Evolutionary conservation across 805 yeast genomes (phyloP).

Genomic region (Hanseniaspora hatyaiensis): DNA sequence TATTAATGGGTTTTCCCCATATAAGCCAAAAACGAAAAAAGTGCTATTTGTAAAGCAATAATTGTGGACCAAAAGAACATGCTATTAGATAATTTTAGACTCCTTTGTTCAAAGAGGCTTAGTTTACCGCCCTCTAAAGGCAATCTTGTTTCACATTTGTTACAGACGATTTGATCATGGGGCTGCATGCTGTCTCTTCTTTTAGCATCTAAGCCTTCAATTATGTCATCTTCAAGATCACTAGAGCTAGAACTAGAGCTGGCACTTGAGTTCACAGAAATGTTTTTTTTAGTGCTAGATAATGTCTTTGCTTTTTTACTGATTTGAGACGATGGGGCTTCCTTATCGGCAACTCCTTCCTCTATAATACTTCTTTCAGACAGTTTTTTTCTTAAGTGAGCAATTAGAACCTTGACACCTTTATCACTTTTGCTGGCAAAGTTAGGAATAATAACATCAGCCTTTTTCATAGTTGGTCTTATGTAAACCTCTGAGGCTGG

Average conservation of each 20-base stretch:
- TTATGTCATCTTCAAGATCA: constrained; percentile 8
- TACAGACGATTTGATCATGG: constrained; percentile 7
- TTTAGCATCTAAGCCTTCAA: constrained; percentile 18
- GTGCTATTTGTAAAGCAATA: no score
- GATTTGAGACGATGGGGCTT: no score
- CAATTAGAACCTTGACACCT: constrained; percentile 69
- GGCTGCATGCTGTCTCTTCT: constrained; percentile 18
- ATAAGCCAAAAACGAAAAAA: no score
- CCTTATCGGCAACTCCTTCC: no score
- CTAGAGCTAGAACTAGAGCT: not conserved
- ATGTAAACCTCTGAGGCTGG: constrained; percentile 76
- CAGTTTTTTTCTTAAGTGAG: constrained; percentile 66
- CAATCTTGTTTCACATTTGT: constrained; percentile 9
- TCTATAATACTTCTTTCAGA: constrained; percentile 49
- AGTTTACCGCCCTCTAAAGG: no score
- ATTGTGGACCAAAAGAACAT: no score
- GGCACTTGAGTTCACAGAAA: not conserved
- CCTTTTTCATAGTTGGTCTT: constrained; percentile 61
- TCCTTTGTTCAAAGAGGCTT: no score
- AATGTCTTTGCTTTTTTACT: constrained; percentile 20
- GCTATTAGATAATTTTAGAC: no score
- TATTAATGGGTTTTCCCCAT: no score
- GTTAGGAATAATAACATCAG: constrained; percentile 83
- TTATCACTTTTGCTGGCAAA: constrained; percentile 64
- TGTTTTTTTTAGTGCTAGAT: constrained; percentile 9